Percentiles rank a stretch among this genome's conserved stretches.
phyloP scores from a whole-genome alignment of 2,329 filamentous ascomycete species.

The Neocatenulostroma microsporum region DNA sequence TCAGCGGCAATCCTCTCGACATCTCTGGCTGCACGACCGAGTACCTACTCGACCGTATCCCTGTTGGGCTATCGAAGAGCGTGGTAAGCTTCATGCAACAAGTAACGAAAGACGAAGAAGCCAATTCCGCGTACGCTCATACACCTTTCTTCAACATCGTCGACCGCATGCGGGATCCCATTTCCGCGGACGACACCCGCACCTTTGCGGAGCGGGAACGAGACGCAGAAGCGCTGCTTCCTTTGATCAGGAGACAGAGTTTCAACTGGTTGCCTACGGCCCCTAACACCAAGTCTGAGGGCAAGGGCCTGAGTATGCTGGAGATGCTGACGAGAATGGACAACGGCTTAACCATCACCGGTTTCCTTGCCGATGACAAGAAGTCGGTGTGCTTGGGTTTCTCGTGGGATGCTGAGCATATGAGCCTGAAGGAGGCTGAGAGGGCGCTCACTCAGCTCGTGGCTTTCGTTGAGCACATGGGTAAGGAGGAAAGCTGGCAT shows the following conservation, averaged over 20 bases:
- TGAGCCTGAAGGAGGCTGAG: conserved; percentile 22
- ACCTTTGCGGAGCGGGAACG: conserved; percentile 23
- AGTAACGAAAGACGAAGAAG: conserved; percentile 25
- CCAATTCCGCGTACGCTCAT: conserved; percentile 23
- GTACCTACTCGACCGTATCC: conserved; percentile 27
- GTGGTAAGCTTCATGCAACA: conserved; percentile 24
- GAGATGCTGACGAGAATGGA: conserved; percentile 29
- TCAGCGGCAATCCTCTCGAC: conserved; percentile 25
- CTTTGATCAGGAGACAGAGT: conserved; percentile 24
- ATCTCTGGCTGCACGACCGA: conserved; percentile 29
- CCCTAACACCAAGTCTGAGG: conserved; percentile 19
- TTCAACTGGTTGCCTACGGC: conserved; percentile 29
- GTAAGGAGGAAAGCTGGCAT: conserved; percentile 23
- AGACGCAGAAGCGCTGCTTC: conserved; percentile 24
- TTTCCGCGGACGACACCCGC: conserved; percentile 21
- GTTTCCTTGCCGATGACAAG: conserved; percentile 26
- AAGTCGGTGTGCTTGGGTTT: conserved; percentile 23
- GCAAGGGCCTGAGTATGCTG: conserved; percentile 22
- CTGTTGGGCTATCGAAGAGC: conserved; percentile 18
- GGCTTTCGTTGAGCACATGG: conserved; percentile 20
- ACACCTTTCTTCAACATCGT: conserved; percentile 26
- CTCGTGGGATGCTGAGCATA: conserved; percentile 27
- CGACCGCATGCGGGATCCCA: conserved; percentile 23
- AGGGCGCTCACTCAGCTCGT: conserved; percentile 20
- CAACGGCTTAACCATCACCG: conserved; percentile 27